Percentiles rank a stretch among this genome's conserved stretches.
phyloP scores from a whole-genome alignment of 305 asterid genomes.

The Fraxinus platypoda region DNA sequence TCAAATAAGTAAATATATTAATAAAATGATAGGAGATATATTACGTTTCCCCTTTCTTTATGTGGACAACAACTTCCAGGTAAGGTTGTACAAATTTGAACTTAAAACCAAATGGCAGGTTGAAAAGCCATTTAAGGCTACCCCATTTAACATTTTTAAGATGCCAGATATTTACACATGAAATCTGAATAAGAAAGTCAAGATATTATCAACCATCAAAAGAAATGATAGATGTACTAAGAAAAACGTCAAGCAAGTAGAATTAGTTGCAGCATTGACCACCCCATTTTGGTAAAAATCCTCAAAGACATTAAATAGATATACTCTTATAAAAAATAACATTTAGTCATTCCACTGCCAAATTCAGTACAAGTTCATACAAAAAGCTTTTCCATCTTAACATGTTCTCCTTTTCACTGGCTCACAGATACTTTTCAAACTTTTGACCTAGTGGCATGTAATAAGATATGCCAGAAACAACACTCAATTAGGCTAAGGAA shows the following conservation, averaged over 20 bases:
- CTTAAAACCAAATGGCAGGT: background rate
- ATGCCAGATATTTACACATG: background rate
- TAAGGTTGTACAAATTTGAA: background rate
- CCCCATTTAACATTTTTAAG: background rate
- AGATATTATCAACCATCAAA: background rate
- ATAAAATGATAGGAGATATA: background rate
- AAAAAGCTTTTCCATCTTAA: background rate
- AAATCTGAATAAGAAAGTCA: background rate
- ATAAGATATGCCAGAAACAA: background rate
- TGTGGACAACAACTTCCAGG: background rate
- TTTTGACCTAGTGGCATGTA: background rate
- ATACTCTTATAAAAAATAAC: background rate
- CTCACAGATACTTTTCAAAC: background rate
- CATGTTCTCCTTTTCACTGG: background rate
- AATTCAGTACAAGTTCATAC: background rate
- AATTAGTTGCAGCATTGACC: background rate
- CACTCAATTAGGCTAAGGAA: background rate
- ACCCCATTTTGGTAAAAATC: background rate
- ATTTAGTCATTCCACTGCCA: background rate
- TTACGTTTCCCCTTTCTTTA: background rate
- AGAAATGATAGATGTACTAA: background rate
- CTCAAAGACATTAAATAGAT: background rate
- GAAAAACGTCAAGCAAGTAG: background rate
- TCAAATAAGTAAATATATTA: background rate
- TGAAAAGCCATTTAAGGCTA: background rate